Evolutionary conservation across 2,329 filamentous ascomycete species (phyloP), one percentile per base, ranked within the genome.

Genomic region (Colletotrichum melonis): DNA sequence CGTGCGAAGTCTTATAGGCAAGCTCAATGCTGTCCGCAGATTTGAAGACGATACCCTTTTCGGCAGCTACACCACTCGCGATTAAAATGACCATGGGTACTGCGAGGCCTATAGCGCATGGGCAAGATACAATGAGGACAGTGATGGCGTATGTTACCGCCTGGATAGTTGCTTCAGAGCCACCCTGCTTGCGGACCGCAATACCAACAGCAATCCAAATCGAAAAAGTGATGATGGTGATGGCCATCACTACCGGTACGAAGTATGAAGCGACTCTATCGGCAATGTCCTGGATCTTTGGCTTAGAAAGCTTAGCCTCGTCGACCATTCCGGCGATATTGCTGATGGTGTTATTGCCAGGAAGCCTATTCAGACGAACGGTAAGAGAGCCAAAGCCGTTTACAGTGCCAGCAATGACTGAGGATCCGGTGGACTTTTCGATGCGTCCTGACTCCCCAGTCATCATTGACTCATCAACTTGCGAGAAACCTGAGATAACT

Each of bases 81-180:
- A 95, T 91, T 0, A 95, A 89, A 12, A 95, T 82, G 1, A 95
- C 93, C 92, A 95, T 94, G 0, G 94, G 94, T 0, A 95, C 92
- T 0, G 92, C 92, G 0, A 89, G 85, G 0, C 93, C 93, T 57
- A 97, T 90, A 0, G 93, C 94, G 69, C 94, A 96, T 0, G 94
- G 94, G 75, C 94, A 97, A 0, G 93, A 95, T 0, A 96, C 90
- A 19, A 93, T 91, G 3, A 95, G 86, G 0, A 93, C 92, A 0
- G 93, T 88, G 69, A 96, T 94, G 1, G 90, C 87, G 72, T 94
- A 95, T 0, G 92, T 94, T 57, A 94, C 88, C 0, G 93, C 92
- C 24, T 87, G 83, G 1, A 90, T 85, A 0, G 86, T 83, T 1
- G 92, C 89, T 57, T 87, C 83, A 0, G 84, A 82, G 19, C 87